These are phyloP conservation scores for Vigna hirtella DNA, from an alignment of 306 rosid genomes.

Conservation along the genomic window DNA sequence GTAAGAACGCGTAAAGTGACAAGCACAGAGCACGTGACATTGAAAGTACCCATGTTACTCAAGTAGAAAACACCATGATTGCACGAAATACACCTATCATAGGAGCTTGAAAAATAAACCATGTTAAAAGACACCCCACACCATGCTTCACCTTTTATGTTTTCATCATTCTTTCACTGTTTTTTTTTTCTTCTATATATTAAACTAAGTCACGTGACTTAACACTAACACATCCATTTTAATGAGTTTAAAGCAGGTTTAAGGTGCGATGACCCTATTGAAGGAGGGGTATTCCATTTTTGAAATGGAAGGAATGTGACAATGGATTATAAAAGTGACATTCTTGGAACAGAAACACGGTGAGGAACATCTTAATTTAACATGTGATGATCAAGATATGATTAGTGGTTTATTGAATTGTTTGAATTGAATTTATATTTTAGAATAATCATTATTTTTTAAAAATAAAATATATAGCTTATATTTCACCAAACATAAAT, in stretches of 20 bases:
- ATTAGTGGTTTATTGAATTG: no score
- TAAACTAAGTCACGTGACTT: slow-evolving; percentile 46
- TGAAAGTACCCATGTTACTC: slow-evolving; percentile 36
- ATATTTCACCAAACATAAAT: no score
- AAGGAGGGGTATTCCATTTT: not conserved
- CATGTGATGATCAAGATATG: not conserved
- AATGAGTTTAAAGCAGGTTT: slow-evolving; percentile 6
- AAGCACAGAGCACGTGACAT: slow-evolving; percentile 45
- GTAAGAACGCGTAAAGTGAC: not conserved
- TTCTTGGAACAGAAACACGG: not conserved
- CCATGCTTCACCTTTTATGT: not conserved
- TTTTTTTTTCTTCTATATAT: not conserved
- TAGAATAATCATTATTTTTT: no score
- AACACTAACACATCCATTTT: not conserved
- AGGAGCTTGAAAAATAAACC: slow-evolving; percentile 46
- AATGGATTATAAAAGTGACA: not conserved
- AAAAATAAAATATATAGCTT: no score
- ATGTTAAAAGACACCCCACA: not conserved
- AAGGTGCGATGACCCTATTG: slow-evolving; percentile 45
- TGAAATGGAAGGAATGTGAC: not conserved
- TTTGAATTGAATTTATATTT: no score
- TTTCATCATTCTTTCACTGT: slow-evolving; percentile 5
- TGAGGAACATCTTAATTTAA: not conserved
- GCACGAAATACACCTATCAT: slow-evolving; percentile 46
- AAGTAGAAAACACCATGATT: slow-evolving; percentile 60